These are phyloP conservation scores for Fusarium pseudoanthophilum DNA, from an alignment of 2,329 filamentous ascomycete genomes.

Conservation along the genomic window DNA sequence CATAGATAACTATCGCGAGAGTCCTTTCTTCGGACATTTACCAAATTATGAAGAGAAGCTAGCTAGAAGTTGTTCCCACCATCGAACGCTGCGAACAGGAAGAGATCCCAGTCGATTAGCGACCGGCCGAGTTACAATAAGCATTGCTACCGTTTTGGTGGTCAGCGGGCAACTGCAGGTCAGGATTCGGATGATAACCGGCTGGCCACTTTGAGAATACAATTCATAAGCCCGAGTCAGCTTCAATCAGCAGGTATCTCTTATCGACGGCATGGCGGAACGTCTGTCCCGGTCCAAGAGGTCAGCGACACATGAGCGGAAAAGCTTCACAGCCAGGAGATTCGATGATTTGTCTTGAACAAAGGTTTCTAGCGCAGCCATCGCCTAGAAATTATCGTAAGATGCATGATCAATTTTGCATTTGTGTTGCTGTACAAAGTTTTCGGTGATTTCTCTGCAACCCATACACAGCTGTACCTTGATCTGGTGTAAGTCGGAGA, in stretches of 20 bases:
- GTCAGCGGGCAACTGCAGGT: constrained; percentile 23
- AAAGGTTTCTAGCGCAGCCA: background rate
- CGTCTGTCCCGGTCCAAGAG: background rate
- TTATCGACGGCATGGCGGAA: constrained; percentile 1
- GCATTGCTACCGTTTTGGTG: constrained; percentile 6
- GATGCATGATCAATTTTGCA: background rate
- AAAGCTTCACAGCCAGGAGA: background rate
- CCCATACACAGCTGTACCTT: constrained; percentile 11
- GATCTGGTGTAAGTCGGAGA: constrained; percentile 29
- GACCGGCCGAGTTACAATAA: constrained; percentile 20
- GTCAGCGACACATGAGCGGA: background rate
- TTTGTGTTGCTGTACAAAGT: background rate
- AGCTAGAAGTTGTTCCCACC: background rate
- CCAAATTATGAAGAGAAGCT: background rate
- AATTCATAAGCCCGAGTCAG: constrained; percentile 10
- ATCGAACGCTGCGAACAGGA: background rate
- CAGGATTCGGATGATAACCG: constrained; percentile 14
- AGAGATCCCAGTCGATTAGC: constrained; percentile 20
- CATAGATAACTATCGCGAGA: background rate
- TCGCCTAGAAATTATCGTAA: background rate
- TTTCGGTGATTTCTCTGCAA: constrained; percentile 12
- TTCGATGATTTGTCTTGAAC: background rate
- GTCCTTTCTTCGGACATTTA: background rate
- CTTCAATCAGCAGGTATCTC: constrained; percentile 3
- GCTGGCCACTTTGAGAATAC: constrained; percentile 2